Base-by-base conservation (phyloP, 148 eudicot species). In the Rhododendron kiyosumense region DNA sequence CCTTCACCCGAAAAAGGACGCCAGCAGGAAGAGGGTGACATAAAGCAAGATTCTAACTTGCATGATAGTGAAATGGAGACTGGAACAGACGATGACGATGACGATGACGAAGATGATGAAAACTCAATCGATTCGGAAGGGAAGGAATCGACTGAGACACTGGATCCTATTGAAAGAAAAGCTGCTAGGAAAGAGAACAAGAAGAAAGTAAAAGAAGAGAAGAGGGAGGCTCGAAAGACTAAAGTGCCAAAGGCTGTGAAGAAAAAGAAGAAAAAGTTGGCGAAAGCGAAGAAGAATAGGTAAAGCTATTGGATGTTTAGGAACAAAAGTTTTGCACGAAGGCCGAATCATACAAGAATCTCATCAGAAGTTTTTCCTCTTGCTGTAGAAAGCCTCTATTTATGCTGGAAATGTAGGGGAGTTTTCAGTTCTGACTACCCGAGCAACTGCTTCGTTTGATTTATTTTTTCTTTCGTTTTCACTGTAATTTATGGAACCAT, bases 131-230 rank as follows among this genome's bases (percentile, higher is more conserved):
- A 91, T 26, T 69, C 83, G 48, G 92, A 92, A 3, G 91, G 48
- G 52, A 48, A 84, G 76, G 86, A 36, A 79, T 57, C 83, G 28
- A 82, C 88, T 80, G 87, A 83, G 78, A 85, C 83, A 18, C 82
- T 79, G 85, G 48, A 88, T 3, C 96, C 95, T 7, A 87, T 43
- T 22, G 95, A 95, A 11, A 93, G 77, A 81, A 94, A 91, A 89
- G 95, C 95, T 5, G 98, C 96, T 7, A 90, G 98, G 86, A 97
- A 95, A 87, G 96, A 93, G 87, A 94, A 97, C 90, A 97, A 97
- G 94, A 97, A 94, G 93, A 95, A 97, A 81, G 99, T 95, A 1
- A 97, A 95, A 90, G 98, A 97, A 90, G 98, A 94, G 90, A 93
- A 97, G 90, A 93, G 98, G 86, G 98, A 97, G 85, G 89, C 96